These are phyloP conservation scores for Leucogyrophana mollusca DNA, from an alignment of 768 basidiomycete species.

Conservation along the genomic window DNA sequence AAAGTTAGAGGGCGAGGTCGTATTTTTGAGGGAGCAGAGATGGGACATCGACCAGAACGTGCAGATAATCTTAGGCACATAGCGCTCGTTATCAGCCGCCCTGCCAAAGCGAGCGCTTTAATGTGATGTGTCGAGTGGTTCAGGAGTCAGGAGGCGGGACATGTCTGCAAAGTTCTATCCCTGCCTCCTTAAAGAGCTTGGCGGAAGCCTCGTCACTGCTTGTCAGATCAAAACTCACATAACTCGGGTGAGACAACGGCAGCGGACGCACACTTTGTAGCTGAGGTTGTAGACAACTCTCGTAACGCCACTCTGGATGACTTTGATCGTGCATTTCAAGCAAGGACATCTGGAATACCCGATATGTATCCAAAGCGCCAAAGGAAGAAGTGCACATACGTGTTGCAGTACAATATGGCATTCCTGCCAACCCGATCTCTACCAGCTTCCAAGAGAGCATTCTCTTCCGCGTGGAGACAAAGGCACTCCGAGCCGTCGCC, in stretches of 20 bases:
- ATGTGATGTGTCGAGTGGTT: conserved; percentile 5
- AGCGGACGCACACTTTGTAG: conserved; percentile 82
- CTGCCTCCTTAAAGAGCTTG: conserved; percentile 72
- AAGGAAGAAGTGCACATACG: conserved; percentile 50
- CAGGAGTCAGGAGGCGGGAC: conserved; percentile 39
- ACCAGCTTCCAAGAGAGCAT: conserved; percentile 92
- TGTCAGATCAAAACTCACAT: neutral
- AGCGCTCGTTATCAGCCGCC: conserved; percentile 16
- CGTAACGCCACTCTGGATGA: conserved; percentile 90
- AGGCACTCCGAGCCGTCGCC: conserved; percentile 72
- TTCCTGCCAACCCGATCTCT: conserved; percentile 81
- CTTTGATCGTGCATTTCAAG: conserved; percentile 94
- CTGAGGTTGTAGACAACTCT: conserved; percentile 93
- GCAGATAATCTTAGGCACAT: conserved; percentile 23
- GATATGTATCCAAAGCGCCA: conserved; percentile 4
- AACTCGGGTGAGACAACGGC: neutral
- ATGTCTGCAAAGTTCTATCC: conserved; percentile 76
- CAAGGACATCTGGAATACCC: conserved; percentile 83
- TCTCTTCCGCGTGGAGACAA: conserved; percentile 97
- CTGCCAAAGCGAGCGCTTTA: neutral
- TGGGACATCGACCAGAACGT: conserved; percentile 62
- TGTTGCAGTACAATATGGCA: conserved; percentile 96
- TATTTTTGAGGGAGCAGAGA: conserved; percentile 50
- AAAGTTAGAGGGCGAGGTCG: conserved; percentile 37
- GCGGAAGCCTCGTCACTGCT: conserved; percentile 81